phyloP scores from a whole-genome alignment of 352 stramenopile genomes.

The Phytophthora hibernalis region DNA sequence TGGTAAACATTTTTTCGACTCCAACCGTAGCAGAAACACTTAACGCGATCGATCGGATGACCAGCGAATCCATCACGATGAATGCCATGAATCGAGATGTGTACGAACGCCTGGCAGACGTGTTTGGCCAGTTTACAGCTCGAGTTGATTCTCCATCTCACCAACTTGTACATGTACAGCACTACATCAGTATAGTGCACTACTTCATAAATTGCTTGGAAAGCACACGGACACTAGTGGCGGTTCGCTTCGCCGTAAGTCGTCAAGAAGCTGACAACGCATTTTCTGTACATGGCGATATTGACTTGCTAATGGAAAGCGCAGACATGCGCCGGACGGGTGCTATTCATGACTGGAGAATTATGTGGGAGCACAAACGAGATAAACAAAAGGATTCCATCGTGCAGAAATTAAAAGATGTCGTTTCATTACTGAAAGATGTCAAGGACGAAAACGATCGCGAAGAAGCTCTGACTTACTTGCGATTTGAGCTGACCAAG shows the following conservation, averaged over 20 bases:
- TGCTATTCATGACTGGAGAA: slow-evolving; percentile 8
- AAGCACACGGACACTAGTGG: neutral
- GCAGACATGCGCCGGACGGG: neutral
- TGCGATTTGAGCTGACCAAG: slow-evolving; percentile 27
- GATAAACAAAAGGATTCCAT: slow-evolving; percentile 3
- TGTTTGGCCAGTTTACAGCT: slow-evolving; percentile 14
- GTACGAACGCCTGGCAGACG: slow-evolving; percentile 13
- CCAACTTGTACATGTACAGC: neutral
- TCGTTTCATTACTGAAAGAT: slow-evolving; percentile 5
- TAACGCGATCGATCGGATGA: neutral
- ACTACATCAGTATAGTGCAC: slow-evolving; percentile 1
- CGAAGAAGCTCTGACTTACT: slow-evolving; percentile 16
- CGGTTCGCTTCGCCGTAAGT: slow-evolving; percentile 8
- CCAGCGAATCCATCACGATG: neutral
- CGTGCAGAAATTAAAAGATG: neutral
- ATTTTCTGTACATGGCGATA: slow-evolving; percentile 10
- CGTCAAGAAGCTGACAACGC: slow-evolving; percentile 15
- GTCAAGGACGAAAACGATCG: slow-evolving; percentile 3
- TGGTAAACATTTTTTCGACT: neutral
- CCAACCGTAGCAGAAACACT: neutral
- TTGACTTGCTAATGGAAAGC: slow-evolving; percentile 7
- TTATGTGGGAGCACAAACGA: slow-evolving; percentile 15
- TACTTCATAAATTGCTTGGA: neutral
- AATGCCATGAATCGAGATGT: slow-evolving; percentile 11
- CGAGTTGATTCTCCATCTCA: neutral